phyloP scores from a whole-genome alignment of 148 eudicot genomes.

The Vaccinium darrowii region DNA sequence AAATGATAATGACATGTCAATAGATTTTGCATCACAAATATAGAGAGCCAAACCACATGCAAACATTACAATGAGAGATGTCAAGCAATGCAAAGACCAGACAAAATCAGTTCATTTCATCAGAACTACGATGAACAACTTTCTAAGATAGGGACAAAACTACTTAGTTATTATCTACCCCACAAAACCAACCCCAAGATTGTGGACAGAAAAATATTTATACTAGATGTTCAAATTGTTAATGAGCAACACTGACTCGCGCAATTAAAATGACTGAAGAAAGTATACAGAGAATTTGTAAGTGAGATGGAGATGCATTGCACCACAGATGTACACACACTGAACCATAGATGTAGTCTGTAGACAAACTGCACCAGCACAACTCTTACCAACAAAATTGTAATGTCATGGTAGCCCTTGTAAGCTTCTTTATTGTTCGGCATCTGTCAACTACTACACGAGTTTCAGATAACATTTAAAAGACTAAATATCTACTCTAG shows the following conservation, averaged over 20 bases:
- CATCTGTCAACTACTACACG: not conserved
- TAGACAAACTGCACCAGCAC: not conserved
- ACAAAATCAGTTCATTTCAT: not conserved
- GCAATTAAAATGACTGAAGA: not conserved
- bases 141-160: not conserved
- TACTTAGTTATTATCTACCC: not conserved
- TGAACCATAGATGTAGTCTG: no score
- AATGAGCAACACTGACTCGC: not conserved
- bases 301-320: not conserved
- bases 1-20: not conserved
- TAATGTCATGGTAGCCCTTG: not conserved
- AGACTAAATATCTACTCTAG: not conserved
- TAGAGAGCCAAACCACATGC: not conserved
- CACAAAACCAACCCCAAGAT: not conserved
- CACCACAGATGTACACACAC: not conserved
- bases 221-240: not conserved
- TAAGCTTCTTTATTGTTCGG: not conserved
- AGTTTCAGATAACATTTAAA: not conserved
- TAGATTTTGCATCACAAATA: no score
- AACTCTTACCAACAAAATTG: not conserved
- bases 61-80: not conserved
- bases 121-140: no score
- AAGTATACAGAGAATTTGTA: not conserved
- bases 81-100: not conserved
- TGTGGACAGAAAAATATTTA: not conserved